phyloP scores from a whole-genome alignment of 73 alveolate genomes.

The Blepharisma stoltei region DNA sequence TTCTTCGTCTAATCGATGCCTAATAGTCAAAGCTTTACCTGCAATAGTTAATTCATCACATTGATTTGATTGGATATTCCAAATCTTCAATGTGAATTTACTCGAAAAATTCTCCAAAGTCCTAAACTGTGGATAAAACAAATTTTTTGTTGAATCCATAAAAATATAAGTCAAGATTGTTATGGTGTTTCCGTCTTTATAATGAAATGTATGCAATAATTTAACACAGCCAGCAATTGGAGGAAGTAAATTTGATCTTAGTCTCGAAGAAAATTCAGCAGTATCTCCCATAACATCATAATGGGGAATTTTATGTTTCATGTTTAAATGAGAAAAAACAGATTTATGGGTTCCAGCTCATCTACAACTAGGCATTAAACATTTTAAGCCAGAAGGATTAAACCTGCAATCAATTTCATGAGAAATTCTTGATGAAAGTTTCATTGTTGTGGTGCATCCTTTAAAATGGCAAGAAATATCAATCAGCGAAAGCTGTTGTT shows the following conservation, averaged over 20 bases:
- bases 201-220: slow-evolving; percentile 28
- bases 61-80: slow-evolving; percentile 15
- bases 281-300: slow-evolving; percentile 16
- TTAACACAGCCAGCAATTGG: slow-evolving; percentile 32
- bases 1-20: slow-evolving; percentile 30
- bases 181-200: slow-evolving; percentile 13
- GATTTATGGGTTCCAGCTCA: background rate
- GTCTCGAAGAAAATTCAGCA: slow-evolving; percentile 32
- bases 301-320: slow-evolving; percentile 26
- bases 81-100: slow-evolving; percentile 12
- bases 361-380: slow-evolving; percentile 10
- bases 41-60: background rate
- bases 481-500: slow-evolving; percentile 5
- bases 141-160: slow-evolving; percentile 32
- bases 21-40: slow-evolving; percentile 16
- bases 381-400: slow-evolving; percentile 14
- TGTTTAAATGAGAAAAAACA: background rate
- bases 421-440: background rate
- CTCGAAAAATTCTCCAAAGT: background rate
- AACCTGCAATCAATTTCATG: slow-evolving; percentile 24
- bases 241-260: background rate
- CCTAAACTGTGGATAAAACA: slow-evolving; percentile 29
- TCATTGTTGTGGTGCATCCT: slow-evolving; percentile 10
- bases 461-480: slow-evolving; percentile 19
- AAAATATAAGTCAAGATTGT: slow-evolving; percentile 18